These are phyloP conservation scores for Alopecurus myosuroides DNA, from an alignment of 176 grass and related monocot genomes.

Conservation along the genomic window DNA sequence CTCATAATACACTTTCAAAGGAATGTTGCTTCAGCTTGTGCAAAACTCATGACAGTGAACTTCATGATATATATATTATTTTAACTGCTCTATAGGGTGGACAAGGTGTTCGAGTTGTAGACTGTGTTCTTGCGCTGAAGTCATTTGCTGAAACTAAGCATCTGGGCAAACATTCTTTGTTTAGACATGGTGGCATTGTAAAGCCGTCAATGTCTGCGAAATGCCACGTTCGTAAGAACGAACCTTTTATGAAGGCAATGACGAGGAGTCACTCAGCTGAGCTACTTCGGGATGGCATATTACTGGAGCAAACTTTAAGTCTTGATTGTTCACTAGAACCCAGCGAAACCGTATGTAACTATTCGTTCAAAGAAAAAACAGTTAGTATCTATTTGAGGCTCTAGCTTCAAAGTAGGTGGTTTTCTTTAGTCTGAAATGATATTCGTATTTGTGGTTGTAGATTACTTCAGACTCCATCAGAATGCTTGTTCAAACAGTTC, in stretches of 20 bases:
- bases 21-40: neutral
- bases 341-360: conserved; percentile 53
- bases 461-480: conserved; percentile 55
- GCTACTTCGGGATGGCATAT: conserved; percentile 38
- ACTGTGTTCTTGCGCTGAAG: conserved; percentile 82
- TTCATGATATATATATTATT: conserved; percentile 2
- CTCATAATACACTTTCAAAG: conserved; percentile 13
- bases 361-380: neutral
- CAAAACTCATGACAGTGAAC: neutral
- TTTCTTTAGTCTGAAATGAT: neutral
- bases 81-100: conserved; percentile 56
- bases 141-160: conserved; percentile 57
- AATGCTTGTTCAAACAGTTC: conserved; percentile 64
- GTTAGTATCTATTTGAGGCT: neutral
- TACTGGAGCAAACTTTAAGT: conserved; percentile 48
- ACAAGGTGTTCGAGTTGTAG: conserved; percentile 66
- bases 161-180: conserved; percentile 39
- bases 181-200: conserved; percentile 48
- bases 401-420: neutral
- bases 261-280: conserved; percentile 67
- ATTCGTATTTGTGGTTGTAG: conserved; percentile 39
- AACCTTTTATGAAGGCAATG: conserved; percentile 65
- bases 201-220: conserved; percentile 56
- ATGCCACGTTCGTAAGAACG: conserved; percentile 61
- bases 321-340: conserved; percentile 56